Evolutionary conservation across 2,329 filamentous ascomycete species (phyloP), one percentile per base, ranked within the genome.

Genomic region (Hysterium pulicare): DNA sequence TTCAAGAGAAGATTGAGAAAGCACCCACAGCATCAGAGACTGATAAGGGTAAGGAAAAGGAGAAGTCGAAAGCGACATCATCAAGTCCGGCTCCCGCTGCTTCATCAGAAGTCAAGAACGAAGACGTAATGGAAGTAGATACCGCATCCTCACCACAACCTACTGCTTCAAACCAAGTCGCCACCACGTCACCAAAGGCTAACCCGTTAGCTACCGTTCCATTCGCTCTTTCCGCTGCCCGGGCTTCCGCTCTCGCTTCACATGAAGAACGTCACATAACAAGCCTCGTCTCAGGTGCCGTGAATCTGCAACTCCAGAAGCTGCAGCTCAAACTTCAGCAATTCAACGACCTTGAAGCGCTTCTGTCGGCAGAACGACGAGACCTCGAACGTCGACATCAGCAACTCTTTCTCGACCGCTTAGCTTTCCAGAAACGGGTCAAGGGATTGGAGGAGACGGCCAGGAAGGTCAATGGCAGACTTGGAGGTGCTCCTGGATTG

Each of bases 181-280:
- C 42, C 19, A 30, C 46, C 17, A 38, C 34, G 11, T 17, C 34
- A 10, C 16, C 20, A 15, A 46, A 46, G 20, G 31, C 23, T 33
- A 66, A 69, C 48, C 61, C 67, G 1, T 67, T 89, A 38, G 82
- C 89, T 5, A 90, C 84, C 22, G 84, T 95, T 43, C 89, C 90
- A 2, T 78, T 98, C 38, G 90, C 88, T 15, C 81, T 90, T 7
- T 86, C 91, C 48, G 90, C 90, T 10, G 90, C 88, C 2, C 87
- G 93, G 47, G 82, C 90, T 2, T 86, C 87, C 6, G 93, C 86
- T 3, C 82, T 98, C 24, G 90, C 91, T 21, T 96, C 91, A 3
- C 90, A 97, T 56, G 91, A 97, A 67, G 93, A 98, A 68, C 87
- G 94, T 44, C 90, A 96, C 69, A 93, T 97, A 81, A 95, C 90